Evolutionary conservation across 1,139 yeast genomes (phyloP), one percentile per base, ranked within the genome.

Genomic region (Blastobotrys petasosporus): DNA sequence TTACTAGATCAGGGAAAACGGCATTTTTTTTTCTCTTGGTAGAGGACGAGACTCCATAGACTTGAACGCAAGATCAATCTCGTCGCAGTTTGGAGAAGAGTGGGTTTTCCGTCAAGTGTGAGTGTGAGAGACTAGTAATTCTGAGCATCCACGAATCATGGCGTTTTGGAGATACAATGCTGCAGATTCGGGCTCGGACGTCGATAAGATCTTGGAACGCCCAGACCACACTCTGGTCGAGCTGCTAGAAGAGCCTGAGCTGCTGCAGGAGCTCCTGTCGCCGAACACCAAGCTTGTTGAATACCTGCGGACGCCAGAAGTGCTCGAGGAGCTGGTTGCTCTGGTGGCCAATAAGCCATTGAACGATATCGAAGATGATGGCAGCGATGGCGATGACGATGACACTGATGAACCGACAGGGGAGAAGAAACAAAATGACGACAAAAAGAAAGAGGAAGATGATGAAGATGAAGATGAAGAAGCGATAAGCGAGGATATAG

Each of bases 121-220:
- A 20, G 25, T 11, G 15, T 9, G 29, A 23, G 28, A 17, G 25
- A 25, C 39, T 36, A 25, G 6, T 17, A 15, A 31, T 31, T 31
- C 15, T n/a, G 33, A 31, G 33, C 15, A n/a, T 31, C 12, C 15
- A 31, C 4, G 31, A 41, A 50, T 12, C 47, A 67, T 67, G 70
- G 67, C 92, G 38, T 90, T 88, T 66, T 90, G 97, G 97, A 83
- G 86, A 65, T 85, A 86, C 66, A 86, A 90, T 47, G 85, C 82
- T 64, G 92, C 87, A 53, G 85, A 85, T 64, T 78, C 88, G 44
- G 79, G 87, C 44, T 80, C 90, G 8, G 77, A 85, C 50, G 80
- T 90, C 48, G 80, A 86, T 53, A 80, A 82, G 46, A 73, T 90
- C 40, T 74, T 92, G 53, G 85, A 83, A 55, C 72, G 73, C 53